Evolutionary conservation across 2,329 filamentous ascomycete species (phyloP).

Genomic region (Cercospora beticola): DNA sequence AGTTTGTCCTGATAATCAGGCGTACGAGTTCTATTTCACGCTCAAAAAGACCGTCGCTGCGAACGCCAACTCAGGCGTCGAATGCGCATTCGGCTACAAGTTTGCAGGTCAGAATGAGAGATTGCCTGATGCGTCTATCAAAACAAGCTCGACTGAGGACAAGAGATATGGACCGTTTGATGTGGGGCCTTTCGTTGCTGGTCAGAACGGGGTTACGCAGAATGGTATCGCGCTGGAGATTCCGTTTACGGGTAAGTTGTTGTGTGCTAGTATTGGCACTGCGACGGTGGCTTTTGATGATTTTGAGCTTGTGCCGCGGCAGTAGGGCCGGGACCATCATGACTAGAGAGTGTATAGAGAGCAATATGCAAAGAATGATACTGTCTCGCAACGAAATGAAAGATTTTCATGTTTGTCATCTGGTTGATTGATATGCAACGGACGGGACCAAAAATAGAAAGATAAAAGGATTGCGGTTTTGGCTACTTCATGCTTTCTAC

Average conservation of each 20-base stretch:
- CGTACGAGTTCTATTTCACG: constrained; percentile 8
- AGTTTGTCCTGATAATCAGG: background rate
- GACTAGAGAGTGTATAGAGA: no score
- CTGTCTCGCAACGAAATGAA: no score
- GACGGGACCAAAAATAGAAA: no score
- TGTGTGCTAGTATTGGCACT: background rate
- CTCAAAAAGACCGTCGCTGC: background rate
- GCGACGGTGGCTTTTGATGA: background rate
- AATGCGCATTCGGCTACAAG: background rate
- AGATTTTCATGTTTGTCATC: no score
- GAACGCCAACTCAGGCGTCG: background rate
- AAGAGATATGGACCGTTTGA: background rate
- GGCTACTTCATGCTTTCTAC: no score
- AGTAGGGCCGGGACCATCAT: background rate
- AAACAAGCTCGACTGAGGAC: background rate
- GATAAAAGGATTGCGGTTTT: no score
- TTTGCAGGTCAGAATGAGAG: background rate
- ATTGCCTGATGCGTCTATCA: background rate
- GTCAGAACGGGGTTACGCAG: background rate
- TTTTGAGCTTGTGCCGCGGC: background rate
- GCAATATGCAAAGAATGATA: no score
- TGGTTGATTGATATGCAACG: no score
- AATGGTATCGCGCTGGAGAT: background rate
- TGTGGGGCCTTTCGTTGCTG: background rate
- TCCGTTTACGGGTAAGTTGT: background rate